A percentile compares a stretch with the other conserved stretches of the same genome.
Evolutionary conservation across 805 yeast genomes (phyloP).

Genomic region (Wickerhamiella kazuoi): DNA sequence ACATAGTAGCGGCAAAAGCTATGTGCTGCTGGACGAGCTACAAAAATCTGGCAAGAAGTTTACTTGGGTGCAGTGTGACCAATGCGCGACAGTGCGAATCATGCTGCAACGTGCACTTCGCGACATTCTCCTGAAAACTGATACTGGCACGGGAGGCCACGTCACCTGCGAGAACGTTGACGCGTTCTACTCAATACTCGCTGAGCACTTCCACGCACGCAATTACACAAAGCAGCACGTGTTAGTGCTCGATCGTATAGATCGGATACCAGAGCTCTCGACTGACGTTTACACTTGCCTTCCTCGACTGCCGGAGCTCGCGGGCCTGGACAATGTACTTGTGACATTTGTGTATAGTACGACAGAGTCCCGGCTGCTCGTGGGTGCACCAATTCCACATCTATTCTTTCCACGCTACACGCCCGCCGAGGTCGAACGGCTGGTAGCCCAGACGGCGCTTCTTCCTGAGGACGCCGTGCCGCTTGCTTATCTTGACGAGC

Average conservation of each 20-base stretch:
- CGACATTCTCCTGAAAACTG: constrained; percentile 19
- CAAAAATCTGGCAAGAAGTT: constrained; percentile 15
- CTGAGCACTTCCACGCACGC: constrained; percentile 21
- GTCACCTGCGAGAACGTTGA: constrained; percentile 27
- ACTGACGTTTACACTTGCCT: constrained; percentile 27
- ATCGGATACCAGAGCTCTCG: constrained; percentile 28
- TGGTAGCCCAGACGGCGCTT: constrained; percentile 15
- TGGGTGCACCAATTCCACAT: constrained; percentile 27
- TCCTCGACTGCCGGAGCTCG: constrained; percentile 26
- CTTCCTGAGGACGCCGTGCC: not conserved
- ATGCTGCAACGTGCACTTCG: constrained; percentile 31
- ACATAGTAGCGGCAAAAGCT: constrained; percentile 32
- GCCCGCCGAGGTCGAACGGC: constrained; percentile 22
- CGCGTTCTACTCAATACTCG: constrained; percentile 25
- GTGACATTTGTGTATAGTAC: constrained; percentile 28
- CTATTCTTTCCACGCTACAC: constrained; percentile 28
- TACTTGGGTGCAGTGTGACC: constrained; percentile 31
- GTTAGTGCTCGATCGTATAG: constrained; percentile 34
- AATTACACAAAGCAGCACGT: constrained; percentile 26
- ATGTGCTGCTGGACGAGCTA: constrained; percentile 22
- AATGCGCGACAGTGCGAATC: constrained; percentile 30
- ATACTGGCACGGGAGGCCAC: constrained; percentile 14
- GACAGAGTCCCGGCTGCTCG: constrained; percentile 27
- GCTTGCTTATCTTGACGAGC: not conserved
- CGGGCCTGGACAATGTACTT: constrained; percentile 23